Evolutionary conservation across 2,329 filamentous ascomycete genomes (phyloP), one percentile per base, ranked within the genome.

Genomic region (Cladobotryum protrusum): DNA sequence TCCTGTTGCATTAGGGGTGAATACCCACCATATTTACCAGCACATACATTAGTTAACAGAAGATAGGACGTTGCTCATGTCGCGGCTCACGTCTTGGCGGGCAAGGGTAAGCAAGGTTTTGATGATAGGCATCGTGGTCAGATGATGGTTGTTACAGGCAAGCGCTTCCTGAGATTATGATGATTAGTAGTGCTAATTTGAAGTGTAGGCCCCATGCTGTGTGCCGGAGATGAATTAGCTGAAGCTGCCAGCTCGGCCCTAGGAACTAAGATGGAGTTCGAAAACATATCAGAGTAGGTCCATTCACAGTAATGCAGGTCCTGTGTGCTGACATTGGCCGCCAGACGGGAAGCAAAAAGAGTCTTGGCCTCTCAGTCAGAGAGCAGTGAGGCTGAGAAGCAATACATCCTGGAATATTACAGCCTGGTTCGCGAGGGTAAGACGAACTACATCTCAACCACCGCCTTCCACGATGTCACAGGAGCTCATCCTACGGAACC

Each of bases 371-470:
- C 42, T 7, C 45, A 56, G 18, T 51, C 49, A 4, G 44, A 54
- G 4, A 54, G 46, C 17, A 66, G 69, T 35, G 51, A 61, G 4
- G 67, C 69, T 1, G 74, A 78, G 60, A 64, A 70, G 48, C 56
- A 75, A 57, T 76, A 74, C 54, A 56, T 78, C 5, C 67, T 78
- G 5, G 73, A 79, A 54, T 78, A 77, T 60, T 78, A 76, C 61
- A 72, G 71, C 40, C 63, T 78, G 8, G 74, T 78, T 9, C 67
- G 72, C 42, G 73, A 76, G 55, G 75, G 75, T 15, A 78, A 77
- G 65, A 75, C 74, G 0, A 78, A 77, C 59, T 78, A 77, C 59
- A 73, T 78, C 54, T 64, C 73, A 2, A 78, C 75, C 1, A 71
- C 68, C 3, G 69, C 73, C 1, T 78, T 77, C 55, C 69, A 74